A percentile compares a stretch with the other conserved stretches of the same genome.
Conservation (phyloP, 2,329 filamentous ascomycete species). For the Colletotrichum sp. region DNA sequence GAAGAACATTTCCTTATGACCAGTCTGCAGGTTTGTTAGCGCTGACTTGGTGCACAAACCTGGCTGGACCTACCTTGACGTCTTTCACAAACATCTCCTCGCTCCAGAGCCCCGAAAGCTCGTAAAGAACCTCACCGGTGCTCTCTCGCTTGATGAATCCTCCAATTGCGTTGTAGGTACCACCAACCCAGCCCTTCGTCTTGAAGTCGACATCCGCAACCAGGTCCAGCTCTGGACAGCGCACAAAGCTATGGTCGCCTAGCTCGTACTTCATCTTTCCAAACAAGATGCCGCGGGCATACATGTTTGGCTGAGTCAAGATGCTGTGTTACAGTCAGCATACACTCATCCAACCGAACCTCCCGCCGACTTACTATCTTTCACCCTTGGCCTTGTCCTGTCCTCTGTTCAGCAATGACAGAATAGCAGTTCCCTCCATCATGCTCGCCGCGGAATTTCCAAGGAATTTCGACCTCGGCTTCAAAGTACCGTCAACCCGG, state of each 20-base stretch:
- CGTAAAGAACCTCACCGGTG: slow-evolving; percentile 86
- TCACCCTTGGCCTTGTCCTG: slow-evolving; percentile 71
- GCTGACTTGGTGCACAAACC: neutral
- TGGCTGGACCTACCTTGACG: slow-evolving; percentile 61
- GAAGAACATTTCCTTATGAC: slow-evolving; percentile 89
- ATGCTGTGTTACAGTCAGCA: slow-evolving; percentile 60
- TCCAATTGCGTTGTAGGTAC: slow-evolving; percentile 95
- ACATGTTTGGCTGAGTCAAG: slow-evolving; percentile 98
- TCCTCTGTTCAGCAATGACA: slow-evolving; percentile 82
- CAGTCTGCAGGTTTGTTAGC: slow-evolving; percentile 63
- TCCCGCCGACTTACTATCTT: slow-evolving; percentile 74
- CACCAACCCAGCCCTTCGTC: slow-evolving; percentile 95
- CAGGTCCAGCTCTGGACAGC: slow-evolving; percentile 86
- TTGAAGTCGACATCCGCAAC: slow-evolving; percentile 97
- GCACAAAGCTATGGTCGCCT: slow-evolving; percentile 91
- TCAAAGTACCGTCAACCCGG: slow-evolving; percentile 92
- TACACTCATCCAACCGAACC: neutral
- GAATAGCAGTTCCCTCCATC: slow-evolving; percentile 95
- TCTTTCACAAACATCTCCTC: slow-evolving; percentile 95
- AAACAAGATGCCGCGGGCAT: slow-evolving; percentile 93
- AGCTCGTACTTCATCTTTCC: slow-evolving; percentile 99
- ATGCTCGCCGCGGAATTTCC: slow-evolving; percentile 97
- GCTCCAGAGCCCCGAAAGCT: slow-evolving; percentile 91
- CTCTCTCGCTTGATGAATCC: slow-evolving; percentile 88
- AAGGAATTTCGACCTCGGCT: slow-evolving; percentile 92